A percentile compares a stretch with the other conserved stretches of the same genome.
Evolutionary conservation across 2,329 filamentous ascomycete genomes (phyloP).

Genomic region (Ophiostoma montium): DNA sequence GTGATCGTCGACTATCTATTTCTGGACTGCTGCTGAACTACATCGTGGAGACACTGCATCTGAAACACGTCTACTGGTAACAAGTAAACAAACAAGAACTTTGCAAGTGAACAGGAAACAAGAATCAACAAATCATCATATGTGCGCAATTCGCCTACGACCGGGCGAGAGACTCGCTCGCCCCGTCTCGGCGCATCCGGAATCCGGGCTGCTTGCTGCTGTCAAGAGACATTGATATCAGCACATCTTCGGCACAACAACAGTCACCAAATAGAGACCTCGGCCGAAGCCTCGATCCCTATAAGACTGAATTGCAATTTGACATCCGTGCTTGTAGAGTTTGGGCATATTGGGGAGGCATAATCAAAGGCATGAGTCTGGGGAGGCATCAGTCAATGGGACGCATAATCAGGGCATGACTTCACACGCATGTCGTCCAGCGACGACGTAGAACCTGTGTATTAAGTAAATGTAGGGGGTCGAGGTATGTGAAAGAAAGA

Average conservation of each 20-base stretch:
- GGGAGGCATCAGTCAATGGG: too few species aligned
- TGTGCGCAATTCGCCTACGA: slow-evolving; percentile 21
- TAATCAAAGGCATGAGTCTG: too few species aligned
- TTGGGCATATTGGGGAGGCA: neutral
- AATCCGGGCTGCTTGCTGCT: slow-evolving; percentile 24
- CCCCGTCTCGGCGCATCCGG: slow-evolving; percentile 19
- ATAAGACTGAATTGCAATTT: slow-evolving; percentile 84
- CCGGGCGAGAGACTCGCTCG: neutral
- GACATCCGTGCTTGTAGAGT: slow-evolving; percentile 77
- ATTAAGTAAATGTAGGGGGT: too few species aligned
- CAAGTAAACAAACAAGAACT: neutral
- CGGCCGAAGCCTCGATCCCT: neutral
- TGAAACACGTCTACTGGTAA: neutral
- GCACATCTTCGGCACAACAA: slow-evolving; percentile 99
- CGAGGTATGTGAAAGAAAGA: neutral
- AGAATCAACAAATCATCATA: neutral
- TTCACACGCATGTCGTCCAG: too few species aligned
- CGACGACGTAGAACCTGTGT: too few species aligned
- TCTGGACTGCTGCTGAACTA: too few species aligned
- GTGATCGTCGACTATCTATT: too few species aligned
- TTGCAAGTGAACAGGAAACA: neutral
- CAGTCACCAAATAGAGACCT: slow-evolving; percentile 48
- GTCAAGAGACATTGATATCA: slow-evolving; percentile 47
- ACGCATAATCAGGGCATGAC: too few species aligned
- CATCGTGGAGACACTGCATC: too few species aligned